Evolutionary conservation across 768 basidiomycete species (phyloP), one percentile per base, ranked within the genome.

Genomic region (Mycena pura): DNA sequence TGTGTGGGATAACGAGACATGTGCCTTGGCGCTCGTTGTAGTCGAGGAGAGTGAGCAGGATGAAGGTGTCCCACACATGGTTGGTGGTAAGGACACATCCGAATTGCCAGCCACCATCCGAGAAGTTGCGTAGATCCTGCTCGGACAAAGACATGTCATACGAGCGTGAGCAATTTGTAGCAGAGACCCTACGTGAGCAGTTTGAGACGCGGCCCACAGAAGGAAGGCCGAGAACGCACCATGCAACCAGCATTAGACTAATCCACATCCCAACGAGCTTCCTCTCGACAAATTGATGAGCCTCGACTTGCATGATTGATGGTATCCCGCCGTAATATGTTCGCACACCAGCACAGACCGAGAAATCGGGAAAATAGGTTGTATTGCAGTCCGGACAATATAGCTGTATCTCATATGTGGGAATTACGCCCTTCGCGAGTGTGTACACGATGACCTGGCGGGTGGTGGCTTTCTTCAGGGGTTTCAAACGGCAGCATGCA

Each of bases 51-150:
- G 70, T 58, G 11, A 66, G 19, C 10, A 72, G 65, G 17, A 73
- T 44, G 44, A 75, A 77, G 0, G 63, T 69, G 60, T 73, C 70
- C 71, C 74, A 77, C 10, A 77, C 70, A 40, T 77, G 70, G 13
- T 73, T 68, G 1, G 65, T 66, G 0, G 65, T 61, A 3, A 72
- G 59, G 4, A 27, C 1, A 9, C 15, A 45, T 34, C 62, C 9
- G 43, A 75, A 68, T 28, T 66, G 47, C 72, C 71, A 75, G 2
- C 60, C 66, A 17, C 28, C 47, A 17, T 38, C 39, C 17, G 48
- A 25, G 8, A 69, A 49, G 40, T 57, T 39, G 13, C 17, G 45
- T 32, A 65, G 58, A 10, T 58, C 43, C 6, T 60, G 39, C 5
- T 54, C 43, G n/a, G 60, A 62, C 8, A 67, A 43, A 3, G 56